Evolutionary conservation across 306 rosid genomes (phyloP).

Genomic region (Pterocarpus macrocarpus): DNA sequence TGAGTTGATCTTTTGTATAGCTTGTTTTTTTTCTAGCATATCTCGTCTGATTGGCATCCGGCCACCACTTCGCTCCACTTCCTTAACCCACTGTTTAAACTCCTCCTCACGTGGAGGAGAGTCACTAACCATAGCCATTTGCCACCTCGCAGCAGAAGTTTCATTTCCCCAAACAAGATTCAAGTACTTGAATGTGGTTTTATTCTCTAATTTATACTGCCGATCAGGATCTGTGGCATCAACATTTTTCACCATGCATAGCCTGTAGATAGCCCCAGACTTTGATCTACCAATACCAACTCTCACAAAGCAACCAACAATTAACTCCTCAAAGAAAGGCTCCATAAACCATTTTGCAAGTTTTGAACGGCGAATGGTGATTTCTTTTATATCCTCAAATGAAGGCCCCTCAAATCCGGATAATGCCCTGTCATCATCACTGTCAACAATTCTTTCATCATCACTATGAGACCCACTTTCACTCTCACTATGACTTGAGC

Average conservation of each 20-base stretch:
- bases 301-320: constrained; percentile 95
- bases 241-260: constrained; percentile 89
- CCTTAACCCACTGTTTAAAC: constrained; percentile 88
- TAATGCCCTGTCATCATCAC: constrained; percentile 75
- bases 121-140: constrained; percentile 97
- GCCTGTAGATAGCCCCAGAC: constrained; percentile 81
- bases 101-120: constrained; percentile 82
- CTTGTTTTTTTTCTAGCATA: constrained; percentile 69
- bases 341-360: constrained; percentile 95
- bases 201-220: constrained; percentile 81
- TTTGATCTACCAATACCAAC: constrained; percentile 95
- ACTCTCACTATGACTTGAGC: constrained; percentile 89
- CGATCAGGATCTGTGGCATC: constrained; percentile 85
- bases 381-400: constrained; percentile 82
- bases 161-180: constrained; percentile 96
- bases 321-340: constrained; percentile 95
- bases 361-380: constrained; percentile 84
- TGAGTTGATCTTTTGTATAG: constrained; percentile 70
- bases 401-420: constrained; percentile 67
- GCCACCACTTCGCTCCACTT: constrained; percentile 85
- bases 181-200: constrained; percentile 79
- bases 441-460: constrained; percentile 82
- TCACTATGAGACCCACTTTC: constrained; percentile 81
- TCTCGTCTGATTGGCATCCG: constrained; percentile 77
- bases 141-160: constrained; percentile 93